Evolutionary conservation across 768 basidiomycete genomes (phyloP).

Genomic region (Tulasnella calospora): DNA sequence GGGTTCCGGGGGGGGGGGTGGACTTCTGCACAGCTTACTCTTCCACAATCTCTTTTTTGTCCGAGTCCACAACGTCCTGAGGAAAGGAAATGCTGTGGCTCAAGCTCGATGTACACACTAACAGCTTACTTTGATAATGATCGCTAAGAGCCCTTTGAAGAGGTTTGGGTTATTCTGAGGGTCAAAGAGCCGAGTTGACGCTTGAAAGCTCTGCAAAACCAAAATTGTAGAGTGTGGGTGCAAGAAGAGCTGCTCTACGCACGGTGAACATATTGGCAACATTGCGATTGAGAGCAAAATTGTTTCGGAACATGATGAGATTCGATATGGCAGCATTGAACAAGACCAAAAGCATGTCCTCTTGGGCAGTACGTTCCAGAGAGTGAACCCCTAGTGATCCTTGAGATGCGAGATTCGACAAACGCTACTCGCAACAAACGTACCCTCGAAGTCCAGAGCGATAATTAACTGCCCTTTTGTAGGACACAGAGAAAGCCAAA

Average conservation of each 20-base stretch:
- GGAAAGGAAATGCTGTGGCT: too few species aligned
- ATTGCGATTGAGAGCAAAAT: constrained; percentile 58
- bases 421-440: background rate
- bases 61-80: constrained; percentile 60
- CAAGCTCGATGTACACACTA: background rate
- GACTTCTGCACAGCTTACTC: constrained; percentile 41
- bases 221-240: background rate
- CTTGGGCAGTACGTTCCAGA: constrained; percentile 58
- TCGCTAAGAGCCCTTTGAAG: constrained; percentile 54
- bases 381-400: constrained; percentile 49
- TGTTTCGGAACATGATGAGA: constrained; percentile 55
- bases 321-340: constrained; percentile 65
- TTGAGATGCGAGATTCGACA: too few species aligned
- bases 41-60: constrained; percentile 52
- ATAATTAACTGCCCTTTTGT: constrained; percentile 52
- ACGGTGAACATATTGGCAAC: constrained; percentile 53
- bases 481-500: constrained; percentile 64
- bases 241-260: constrained; percentile 37
- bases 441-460: constrained; percentile 61
- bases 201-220: constrained; percentile 28
- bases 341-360: constrained; percentile 57
- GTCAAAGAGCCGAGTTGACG: constrained; percentile 44
- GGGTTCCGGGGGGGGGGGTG: too few species aligned
- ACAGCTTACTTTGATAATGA: constrained; percentile 54
- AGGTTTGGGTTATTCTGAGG: constrained; percentile 54